phyloP scores from a whole-genome alignment of 139 green algal species.

The Haematococcus lacustris region DNA sequence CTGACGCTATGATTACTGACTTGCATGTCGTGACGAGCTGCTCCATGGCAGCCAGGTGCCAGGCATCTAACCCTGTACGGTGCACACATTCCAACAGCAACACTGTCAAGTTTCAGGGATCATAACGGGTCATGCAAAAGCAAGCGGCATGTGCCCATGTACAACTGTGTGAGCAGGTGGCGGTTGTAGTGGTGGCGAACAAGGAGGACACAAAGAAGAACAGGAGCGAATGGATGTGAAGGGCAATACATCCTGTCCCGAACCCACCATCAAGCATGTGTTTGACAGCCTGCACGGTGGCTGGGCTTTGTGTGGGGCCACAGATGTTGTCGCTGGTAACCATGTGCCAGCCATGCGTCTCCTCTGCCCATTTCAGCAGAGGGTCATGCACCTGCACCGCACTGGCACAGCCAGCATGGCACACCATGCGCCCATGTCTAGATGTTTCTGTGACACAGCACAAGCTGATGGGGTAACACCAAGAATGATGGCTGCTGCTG shows the following conservation, averaged over 20 bases:
- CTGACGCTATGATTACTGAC: slow-evolving; percentile 78
- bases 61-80: slow-evolving; percentile 49
- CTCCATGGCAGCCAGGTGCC: slow-evolving; percentile 70
- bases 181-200: not conserved
- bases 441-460: no score
- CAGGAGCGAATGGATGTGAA: not conserved
- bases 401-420: not conserved
- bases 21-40: slow-evolving; percentile 61
- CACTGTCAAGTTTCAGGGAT: not conserved
- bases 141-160: not conserved
- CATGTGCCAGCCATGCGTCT: slow-evolving; percentile 48
- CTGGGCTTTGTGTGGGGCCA: slow-evolving; percentile 41
- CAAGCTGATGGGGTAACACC: no score
- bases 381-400: slow-evolving; percentile 49
- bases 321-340: slow-evolving; percentile 56
- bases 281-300: slow-evolving; percentile 23
- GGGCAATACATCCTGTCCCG: not conserved
- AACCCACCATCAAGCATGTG: slow-evolving; percentile 37
- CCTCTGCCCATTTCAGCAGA: slow-evolving; percentile 49
- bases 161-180: not conserved
- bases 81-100: not conserved
- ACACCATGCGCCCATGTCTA: no score
- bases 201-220: not conserved
- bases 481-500: no score
- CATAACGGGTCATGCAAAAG: not conserved